phyloP scores from a whole-genome alignment of 306 rosid species.

The Benincasa hispida region DNA sequence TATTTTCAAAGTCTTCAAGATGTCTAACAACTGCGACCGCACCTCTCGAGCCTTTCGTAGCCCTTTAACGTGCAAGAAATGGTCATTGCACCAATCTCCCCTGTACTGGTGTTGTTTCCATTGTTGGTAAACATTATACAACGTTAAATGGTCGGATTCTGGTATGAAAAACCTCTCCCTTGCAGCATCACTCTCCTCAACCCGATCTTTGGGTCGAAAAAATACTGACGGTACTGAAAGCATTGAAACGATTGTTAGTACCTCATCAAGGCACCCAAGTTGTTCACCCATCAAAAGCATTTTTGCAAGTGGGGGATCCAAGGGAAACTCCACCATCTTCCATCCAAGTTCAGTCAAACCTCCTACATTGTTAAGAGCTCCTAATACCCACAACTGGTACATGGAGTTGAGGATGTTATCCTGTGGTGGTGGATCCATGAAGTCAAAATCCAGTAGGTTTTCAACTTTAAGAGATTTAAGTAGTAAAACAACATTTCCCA shows the following conservation, averaged over 20 bases:
- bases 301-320: slow-evolving; percentile 97
- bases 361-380: slow-evolving; percentile 93
- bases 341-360: slow-evolving; percentile 83
- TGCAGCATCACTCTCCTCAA: slow-evolving; percentile 97
- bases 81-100: slow-evolving; percentile 98
- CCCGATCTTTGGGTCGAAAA: slow-evolving; percentile 91
- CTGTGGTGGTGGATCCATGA: slow-evolving; percentile 99
- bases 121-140: slow-evolving; percentile 87
- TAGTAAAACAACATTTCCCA: slow-evolving; percentile 84
- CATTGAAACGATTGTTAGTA: slow-evolving; percentile 89
- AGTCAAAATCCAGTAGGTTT: slow-evolving; percentile 84
- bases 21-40: slow-evolving; percentile 84
- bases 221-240: slow-evolving; percentile 96
- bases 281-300: slow-evolving; percentile 89
- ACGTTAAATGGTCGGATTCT: slow-evolving; percentile 85
- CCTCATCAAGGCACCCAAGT: slow-evolving; percentile 75
- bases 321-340: slow-evolving; percentile 98
- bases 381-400: slow-evolving; percentile 98
- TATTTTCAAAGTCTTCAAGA: slow-evolving; percentile 72
- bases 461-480: slow-evolving; percentile 94
- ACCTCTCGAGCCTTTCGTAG: slow-evolving; percentile 91
- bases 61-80: slow-evolving; percentile 85
- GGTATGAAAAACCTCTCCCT: slow-evolving; percentile 86
- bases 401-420: slow-evolving; percentile 95
- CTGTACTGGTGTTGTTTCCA: slow-evolving; percentile 95